Conservation (phyloP, 202 grass and related monocot species). For the Elaeis oleifera region DNA sequence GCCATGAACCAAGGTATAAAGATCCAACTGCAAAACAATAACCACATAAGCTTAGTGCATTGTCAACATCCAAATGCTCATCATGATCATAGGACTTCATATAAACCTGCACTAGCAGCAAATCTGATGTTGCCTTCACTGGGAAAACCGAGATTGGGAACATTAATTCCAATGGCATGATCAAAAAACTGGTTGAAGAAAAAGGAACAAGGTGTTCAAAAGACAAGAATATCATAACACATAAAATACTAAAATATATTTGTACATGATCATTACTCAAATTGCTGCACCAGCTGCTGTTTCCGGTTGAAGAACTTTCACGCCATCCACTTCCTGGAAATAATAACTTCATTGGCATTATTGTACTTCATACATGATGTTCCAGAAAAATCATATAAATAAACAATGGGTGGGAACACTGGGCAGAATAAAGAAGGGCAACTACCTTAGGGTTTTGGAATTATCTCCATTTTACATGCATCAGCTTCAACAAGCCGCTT, state of each 20-base stretch:
- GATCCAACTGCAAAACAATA: constrained; percentile 55
- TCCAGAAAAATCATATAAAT: no score
- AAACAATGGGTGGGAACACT: no score
- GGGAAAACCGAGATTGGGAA: constrained; percentile 82
- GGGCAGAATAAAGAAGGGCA: not conserved
- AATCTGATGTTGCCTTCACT: constrained; percentile 83
- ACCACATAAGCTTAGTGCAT: not conserved
- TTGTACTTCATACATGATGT: no score
- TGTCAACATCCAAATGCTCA: not conserved
- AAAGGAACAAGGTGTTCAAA: not conserved
- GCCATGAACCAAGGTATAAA: constrained; percentile 84
- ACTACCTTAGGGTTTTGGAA: constrained; percentile 31
- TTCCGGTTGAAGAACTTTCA: constrained; percentile 85
- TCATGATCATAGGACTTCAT: not conserved
- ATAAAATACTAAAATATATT: no score
- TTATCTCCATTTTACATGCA: constrained; percentile 95
- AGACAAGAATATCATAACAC: constrained; percentile 6
- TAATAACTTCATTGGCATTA: no score
- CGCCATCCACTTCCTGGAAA: constrained; percentile 73
- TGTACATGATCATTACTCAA: constrained; percentile 30
- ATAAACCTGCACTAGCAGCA: constrained; percentile 79
- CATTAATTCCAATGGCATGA: constrained; percentile 62
- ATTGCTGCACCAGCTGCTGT: constrained; percentile 76
- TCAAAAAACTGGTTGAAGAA: constrained; percentile 67
- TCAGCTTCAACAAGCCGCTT: constrained; percentile 78